Percentiles rank a stretch among this genome's conserved stretches.
Evolutionary conservation across 192 early-diverging fungal species (phyloP).

Genomic region (Coemansia sp.): DNA sequence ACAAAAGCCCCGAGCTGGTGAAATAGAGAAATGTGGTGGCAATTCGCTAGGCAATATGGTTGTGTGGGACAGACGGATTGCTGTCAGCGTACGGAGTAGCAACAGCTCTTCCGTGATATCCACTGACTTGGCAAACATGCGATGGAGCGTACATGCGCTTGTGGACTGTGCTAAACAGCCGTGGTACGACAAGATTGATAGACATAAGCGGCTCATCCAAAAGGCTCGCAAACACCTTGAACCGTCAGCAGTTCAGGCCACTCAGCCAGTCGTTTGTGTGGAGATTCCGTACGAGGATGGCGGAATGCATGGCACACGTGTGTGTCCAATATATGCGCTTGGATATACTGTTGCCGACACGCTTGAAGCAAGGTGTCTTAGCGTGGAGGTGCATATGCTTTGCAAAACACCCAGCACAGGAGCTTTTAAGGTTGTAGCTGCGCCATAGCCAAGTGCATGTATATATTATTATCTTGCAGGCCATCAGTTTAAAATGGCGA

Average conservation of each 20-base stretch:
- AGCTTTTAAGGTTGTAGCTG: constrained; percentile 8
- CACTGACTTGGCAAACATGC: background rate
- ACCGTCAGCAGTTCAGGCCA: constrained; percentile 18
- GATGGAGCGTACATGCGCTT: constrained; percentile 26
- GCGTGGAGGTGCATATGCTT: constrained; percentile 19
- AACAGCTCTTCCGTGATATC: background rate
- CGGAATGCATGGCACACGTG: background rate
- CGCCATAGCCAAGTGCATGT: background rate
- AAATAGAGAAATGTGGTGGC: constrained; percentile 7
- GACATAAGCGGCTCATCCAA: constrained; percentile 18
- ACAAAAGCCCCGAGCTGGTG: constrained; percentile 30
- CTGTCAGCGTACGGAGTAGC: constrained; percentile 6
- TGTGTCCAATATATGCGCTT: constrained; percentile 22
- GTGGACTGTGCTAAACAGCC: constrained; percentile 18
- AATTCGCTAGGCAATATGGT: constrained; percentile 10
- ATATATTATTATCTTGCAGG: background rate
- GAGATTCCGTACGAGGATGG: background rate
- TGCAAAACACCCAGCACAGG: background rate
- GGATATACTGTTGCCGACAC: constrained; percentile 13
- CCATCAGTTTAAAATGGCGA: no score
- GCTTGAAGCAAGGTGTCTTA: constrained; percentile 2
- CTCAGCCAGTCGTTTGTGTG: constrained; percentile 31
- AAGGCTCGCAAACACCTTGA: constrained; percentile 1
- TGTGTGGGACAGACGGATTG: constrained; percentile 41
- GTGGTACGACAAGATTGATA: constrained; percentile 13